Base-by-base conservation (phyloP, 2,329 filamentous ascomycete species). In the Colletotrichum plurivorum region DNA sequence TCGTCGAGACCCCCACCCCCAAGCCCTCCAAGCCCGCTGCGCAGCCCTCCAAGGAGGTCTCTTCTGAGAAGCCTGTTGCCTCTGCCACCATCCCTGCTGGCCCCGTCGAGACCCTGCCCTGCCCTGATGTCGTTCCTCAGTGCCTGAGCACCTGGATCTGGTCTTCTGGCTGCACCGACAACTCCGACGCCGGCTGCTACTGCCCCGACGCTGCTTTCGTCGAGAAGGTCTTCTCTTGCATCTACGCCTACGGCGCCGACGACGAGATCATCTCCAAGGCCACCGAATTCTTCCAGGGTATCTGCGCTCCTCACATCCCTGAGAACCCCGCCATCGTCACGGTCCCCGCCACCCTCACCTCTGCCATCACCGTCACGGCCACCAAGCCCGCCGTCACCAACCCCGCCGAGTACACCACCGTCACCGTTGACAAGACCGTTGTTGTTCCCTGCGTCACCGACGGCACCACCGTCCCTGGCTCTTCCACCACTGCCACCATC, bases 91-190 rank as follows among this genome's bases (percentile, higher is more conserved):
- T 77, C 43, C 71, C 79, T 27, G 69, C 79, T 46, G 73, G 74
- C 45, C 79, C 85, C 53, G 77, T 81, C 13, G 78, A 82, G 77
- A 84, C 85, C 43, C 81, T 87, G 49, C 83, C 85, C 67, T 89
- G 90, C 82, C 94, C 94, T 67, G 82, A 85, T 27, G 88, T 95
- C 55, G 91, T 98, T 57, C 95, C 95, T 72, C 90, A 90, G 78
- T 98, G 95, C 86, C 84, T 98, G 83, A 96, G 95, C 88, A 97
- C 94, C 76, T 98, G 94, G 93, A 83, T 97, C 76, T 88, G 89
- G 78, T 82, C 86, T 70, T 70, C 76, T 59, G 84, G 88, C 78
- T 98, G 95, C 89, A 87, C 87, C 75, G 90, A 93, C 84, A 97
- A 97, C 90, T 91, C 92, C 51, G 94, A 97, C 77, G 83, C 87